These are phyloP conservation scores for Fusarium mundagurra DNA, from an alignment of 2,329 filamentous ascomycete genomes.

Conservation along the genomic window DNA sequence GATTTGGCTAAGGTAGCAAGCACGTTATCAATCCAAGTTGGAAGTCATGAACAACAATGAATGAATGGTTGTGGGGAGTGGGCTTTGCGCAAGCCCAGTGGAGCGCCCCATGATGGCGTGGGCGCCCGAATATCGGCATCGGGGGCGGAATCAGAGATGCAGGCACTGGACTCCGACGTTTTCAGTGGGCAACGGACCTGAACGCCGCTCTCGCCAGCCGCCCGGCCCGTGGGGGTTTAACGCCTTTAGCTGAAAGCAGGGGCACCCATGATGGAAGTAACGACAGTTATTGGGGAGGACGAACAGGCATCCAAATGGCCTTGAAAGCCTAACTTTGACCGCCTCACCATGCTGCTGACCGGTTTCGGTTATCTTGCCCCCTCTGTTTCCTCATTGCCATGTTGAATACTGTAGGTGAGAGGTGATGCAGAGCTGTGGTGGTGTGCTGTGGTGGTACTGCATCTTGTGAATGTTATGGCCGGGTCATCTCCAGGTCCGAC, in stretches of 20 bases:
- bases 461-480: background rate
- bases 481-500: slow-evolving; percentile 13
- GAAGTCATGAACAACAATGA: slow-evolving; percentile 34
- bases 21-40: slow-evolving; percentile 24
- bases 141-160: slow-evolving; percentile 1
- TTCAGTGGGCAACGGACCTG: slow-evolving; percentile 22
- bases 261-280: slow-evolving; percentile 22
- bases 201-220: background rate
- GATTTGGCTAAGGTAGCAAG: background rate
- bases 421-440: background rate
- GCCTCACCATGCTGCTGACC: slow-evolving; percentile 22
- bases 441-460: background rate
- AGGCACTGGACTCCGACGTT: background rate
- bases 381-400: slow-evolving; percentile 11
- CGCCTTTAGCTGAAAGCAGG: slow-evolving; percentile 20
- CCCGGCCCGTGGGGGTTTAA: background rate
- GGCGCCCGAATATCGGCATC: slow-evolving; percentile 33
- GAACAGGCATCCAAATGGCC: slow-evolving; percentile 4
- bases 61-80: slow-evolving; percentile 20
- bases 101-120: slow-evolving; percentile 6
- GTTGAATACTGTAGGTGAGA: background rate
- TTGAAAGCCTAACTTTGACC: slow-evolving; percentile 16
- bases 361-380: slow-evolving; percentile 20
- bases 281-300: background rate
- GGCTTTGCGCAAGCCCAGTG: slow-evolving; percentile 1